Evolutionary conservation across 176 grass and related monocot species (phyloP).

Genomic region (Tuctoria greenei): DNA sequence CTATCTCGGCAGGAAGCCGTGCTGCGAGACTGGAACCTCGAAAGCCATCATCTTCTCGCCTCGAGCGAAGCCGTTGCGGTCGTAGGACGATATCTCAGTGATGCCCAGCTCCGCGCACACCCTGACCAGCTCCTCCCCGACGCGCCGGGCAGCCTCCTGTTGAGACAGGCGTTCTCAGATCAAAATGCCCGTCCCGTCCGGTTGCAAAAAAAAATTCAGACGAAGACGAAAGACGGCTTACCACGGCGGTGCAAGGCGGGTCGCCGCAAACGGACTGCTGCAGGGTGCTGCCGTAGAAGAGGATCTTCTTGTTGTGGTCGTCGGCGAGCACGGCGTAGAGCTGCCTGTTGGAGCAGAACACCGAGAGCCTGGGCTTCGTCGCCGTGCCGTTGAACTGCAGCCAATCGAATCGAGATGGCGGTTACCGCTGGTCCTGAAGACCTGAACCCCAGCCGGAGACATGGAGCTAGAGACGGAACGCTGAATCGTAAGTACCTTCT

Average conservation of each 20-base stretch:
- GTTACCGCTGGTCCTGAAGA: not conserved
- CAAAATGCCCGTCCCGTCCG: not conserved
- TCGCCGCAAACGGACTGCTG: conserved; percentile 72
- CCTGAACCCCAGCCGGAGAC: not conserved
- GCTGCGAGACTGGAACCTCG: conserved; percentile 55
- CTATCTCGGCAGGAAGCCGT: conserved; percentile 74
- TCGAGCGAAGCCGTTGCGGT: conserved; percentile 76
- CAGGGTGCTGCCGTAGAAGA: conserved; percentile 85
- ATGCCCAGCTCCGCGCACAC: conserved; percentile 62
- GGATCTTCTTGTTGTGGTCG: conserved; percentile 75
- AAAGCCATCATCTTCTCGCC: conserved; percentile 86
- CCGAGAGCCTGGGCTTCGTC: conserved; percentile 73
- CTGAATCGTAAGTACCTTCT: conserved; percentile 63
- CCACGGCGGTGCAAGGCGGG: conserved; percentile 42
- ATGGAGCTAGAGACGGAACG: not conserved
- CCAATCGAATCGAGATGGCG: not conserved
- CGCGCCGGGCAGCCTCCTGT: conserved; percentile 72
- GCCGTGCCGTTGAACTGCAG: conserved; percentile 77
- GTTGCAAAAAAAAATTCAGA: not conserved
- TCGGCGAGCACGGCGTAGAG: conserved; percentile 87
- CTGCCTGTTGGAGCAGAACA: conserved; percentile 87
- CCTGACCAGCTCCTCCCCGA: conserved; percentile 75
- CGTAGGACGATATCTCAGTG: conserved; percentile 78
- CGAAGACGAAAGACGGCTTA: conserved; percentile 18
- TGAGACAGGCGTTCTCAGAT: not conserved